phyloP scores from a whole-genome alignment of 345 rosid genomes.

The Pistacia integerrima region DNA sequence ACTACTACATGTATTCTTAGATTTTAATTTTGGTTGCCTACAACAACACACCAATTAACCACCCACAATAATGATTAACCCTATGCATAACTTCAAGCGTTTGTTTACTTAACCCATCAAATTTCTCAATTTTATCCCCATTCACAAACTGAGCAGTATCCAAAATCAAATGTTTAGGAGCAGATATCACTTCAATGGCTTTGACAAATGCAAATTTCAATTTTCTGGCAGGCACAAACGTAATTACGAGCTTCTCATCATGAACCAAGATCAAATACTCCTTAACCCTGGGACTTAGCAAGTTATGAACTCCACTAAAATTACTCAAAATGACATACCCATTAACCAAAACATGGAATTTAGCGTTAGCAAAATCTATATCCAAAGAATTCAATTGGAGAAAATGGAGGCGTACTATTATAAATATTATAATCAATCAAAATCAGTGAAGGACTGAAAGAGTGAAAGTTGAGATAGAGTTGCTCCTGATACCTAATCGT shows the following conservation, averaged over 20 bases:
- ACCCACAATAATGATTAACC: constrained; percentile 57
- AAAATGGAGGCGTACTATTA: constrained; percentile 69
- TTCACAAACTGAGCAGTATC: constrained; percentile 52
- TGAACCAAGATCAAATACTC: constrained; percentile 66
- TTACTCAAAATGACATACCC: constrained; percentile 67
- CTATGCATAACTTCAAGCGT: constrained; percentile 61
- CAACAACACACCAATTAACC: constrained; percentile 28
- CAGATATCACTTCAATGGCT: constrained; percentile 88
- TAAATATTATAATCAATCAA: no score
- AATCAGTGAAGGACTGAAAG: no score
- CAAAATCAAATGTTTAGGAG: constrained; percentile 76
- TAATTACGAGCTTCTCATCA: constrained; percentile 48
- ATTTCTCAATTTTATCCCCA: constrained; percentile 38
- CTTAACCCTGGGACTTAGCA: constrained; percentile 41
- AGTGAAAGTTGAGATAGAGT: no score
- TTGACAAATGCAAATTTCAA: constrained; percentile 68
- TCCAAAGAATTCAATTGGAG: constrained; percentile 46
- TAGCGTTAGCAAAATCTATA: constrained; percentile 39
- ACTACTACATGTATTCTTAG: no score
- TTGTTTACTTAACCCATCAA: constrained; percentile 55
- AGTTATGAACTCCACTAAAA: constrained; percentile 42
- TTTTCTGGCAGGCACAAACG: constrained; percentile 51
- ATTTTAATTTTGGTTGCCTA: no score
- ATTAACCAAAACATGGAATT: constrained; percentile 77
- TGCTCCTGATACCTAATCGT: no score